Base-by-base conservation (phyloP, 2,329 filamentous ascomycete genomes). In the Colletotrichum somersetense region DNA sequence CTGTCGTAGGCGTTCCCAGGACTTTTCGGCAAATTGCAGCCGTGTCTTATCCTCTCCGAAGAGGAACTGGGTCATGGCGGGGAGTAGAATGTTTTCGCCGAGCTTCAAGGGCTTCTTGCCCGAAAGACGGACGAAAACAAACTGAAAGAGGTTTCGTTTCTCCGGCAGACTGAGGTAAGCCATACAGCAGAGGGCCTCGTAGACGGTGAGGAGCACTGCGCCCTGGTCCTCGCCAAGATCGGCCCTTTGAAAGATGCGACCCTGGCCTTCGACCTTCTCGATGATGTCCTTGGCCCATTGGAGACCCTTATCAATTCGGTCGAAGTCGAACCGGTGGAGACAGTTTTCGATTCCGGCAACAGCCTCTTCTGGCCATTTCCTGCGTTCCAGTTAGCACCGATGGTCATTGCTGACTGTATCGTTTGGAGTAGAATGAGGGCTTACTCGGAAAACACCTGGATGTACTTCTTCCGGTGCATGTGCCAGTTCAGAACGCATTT, bases 111-210 rank as follows among this genome's bases (percentile, higher is more conserved):
- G 89, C 76, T 89, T 94, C 77, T 92, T 95, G 18, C 89, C 89
- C 80, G 96, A 93, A 2, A 97, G 90, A 30, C 94, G 87, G 75
- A 89, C 87, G 80, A 98, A 98, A 14, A 97, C 94, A 75, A 88
- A 90, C 79, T 97, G 93, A 79, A 98, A 97, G 75, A 91, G 79
- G 0, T 79, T 76, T 3, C 87, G 84, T 74, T 86, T 85, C 5
- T 86, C 85, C 1, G 86, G 83, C n/a, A 84, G 76, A 56, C 82
- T 87, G 73, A 98, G 85, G 78, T 97, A 94, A 0, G 92, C 87
- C 75, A 95, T 90, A 80, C 93, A 97, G 80, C 95, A 97, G 63
- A 98, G 84, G 0, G 93, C 92, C 80, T 98, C 96, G 77, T 97
- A 97, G 40, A 98, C 89, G 14, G 94, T 92, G 71, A 96, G 89